These are phyloP conservation scores for Leishmania turanica DNA, from an alignment of 208 protist genomes.

Conservation along the genomic window DNA sequence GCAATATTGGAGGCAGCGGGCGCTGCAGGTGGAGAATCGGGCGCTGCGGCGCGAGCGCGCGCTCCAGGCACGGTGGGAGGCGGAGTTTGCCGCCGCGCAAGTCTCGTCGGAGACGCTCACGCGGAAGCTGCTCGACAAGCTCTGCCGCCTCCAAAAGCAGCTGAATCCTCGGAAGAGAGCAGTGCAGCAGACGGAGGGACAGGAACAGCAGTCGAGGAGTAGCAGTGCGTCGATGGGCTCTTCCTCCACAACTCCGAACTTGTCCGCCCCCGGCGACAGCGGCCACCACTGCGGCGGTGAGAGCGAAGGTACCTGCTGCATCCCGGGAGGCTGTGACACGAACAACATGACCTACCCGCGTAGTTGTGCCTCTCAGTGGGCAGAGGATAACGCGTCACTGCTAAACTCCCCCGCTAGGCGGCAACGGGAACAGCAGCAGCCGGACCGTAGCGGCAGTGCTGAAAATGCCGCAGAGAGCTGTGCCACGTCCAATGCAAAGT, in stretches of 20 bases:
- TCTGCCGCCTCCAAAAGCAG: constrained; percentile 10
- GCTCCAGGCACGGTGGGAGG: constrained; percentile 15
- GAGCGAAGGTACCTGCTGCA: background rate
- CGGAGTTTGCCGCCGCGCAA: constrained; percentile 24
- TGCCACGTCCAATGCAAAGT: background rate
- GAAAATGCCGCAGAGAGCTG: background rate
- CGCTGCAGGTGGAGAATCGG: constrained; percentile 16
- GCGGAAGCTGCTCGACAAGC: constrained; percentile 17
- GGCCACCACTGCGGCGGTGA: background rate
- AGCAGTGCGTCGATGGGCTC: background rate
- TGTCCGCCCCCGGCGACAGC: background rate
- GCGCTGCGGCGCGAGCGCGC: constrained; percentile 9
- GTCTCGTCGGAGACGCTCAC: constrained; percentile 15
- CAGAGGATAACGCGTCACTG: background rate
- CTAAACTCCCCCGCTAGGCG: background rate
- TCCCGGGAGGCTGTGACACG: background rate
- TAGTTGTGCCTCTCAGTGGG: background rate
- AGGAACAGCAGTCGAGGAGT: background rate
- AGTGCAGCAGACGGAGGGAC: background rate
- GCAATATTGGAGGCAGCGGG: constrained; percentile 31
- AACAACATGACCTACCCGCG: background rate
- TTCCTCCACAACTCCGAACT: background rate
- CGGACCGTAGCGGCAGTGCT: background rate
- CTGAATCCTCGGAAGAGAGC: background rate
- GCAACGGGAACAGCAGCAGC: background rate